phyloP scores from a whole-genome alignment of 2,329 filamentous ascomycete species.

The Plectosphaerella cucumerina region DNA sequence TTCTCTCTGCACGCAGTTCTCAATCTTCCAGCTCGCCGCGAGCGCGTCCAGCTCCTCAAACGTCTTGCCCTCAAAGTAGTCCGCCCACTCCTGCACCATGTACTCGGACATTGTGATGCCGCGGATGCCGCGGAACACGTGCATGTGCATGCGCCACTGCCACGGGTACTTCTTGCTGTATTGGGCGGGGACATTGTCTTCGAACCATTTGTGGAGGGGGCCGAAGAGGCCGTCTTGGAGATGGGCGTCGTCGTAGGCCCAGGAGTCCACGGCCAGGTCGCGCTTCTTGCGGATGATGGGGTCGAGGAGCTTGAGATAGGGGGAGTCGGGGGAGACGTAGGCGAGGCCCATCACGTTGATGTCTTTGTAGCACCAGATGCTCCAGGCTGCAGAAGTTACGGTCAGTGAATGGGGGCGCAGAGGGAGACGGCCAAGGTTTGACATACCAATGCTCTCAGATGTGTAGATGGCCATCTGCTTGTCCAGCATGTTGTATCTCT shows the following conservation, averaged over 20 bases:
- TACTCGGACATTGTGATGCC: conserved; percentile 31
- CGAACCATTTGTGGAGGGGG: conserved; percentile 17
- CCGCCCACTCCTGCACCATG: conserved; percentile 41
- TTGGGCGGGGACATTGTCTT: conserved; percentile 13
- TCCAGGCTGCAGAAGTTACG: conserved; percentile 14
- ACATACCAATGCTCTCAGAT: conserved; percentile 9
- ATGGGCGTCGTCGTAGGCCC: conserved; percentile 39
- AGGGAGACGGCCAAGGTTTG: fast-evolving
- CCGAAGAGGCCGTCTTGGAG: conserved; percentile 17
- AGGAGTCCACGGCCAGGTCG: conserved; percentile 44
- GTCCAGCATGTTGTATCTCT: conserved; percentile 39
- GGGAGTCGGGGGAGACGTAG: conserved; percentile 33
- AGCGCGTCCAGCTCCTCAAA: conserved; percentile 40
- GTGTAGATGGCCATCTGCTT: conserved; percentile 45
- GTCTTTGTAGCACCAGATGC: conserved; percentile 50
- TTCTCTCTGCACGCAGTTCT: conserved; percentile 43
- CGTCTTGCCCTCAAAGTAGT: conserved; percentile 36
- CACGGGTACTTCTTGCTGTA: conserved; percentile 18
- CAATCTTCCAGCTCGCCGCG: conserved; percentile 43
- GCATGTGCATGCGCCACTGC: conserved; percentile 19
- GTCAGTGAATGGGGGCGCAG: neutral
- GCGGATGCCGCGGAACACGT: conserved; percentile 17
- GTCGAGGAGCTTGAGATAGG: conserved; percentile 43
- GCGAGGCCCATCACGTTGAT: conserved; percentile 51
- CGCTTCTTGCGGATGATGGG: conserved; percentile 51